Evolutionary conservation across 2,329 filamentous ascomycete genomes (phyloP), one percentile per base, ranked within the genome.

Genomic region (Arthrobotrys megalospora): DNA sequence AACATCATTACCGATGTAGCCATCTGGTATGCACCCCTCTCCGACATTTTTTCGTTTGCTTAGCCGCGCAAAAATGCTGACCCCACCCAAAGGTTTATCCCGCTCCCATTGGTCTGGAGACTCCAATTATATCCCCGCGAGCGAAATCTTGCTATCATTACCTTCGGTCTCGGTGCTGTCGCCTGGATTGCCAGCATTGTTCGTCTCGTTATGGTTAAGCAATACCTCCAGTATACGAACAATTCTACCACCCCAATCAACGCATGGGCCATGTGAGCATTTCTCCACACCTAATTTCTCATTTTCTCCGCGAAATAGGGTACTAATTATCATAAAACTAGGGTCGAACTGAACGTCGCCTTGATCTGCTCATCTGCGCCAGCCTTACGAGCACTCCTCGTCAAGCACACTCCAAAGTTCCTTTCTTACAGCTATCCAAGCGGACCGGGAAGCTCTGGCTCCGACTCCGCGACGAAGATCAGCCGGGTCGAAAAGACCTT

Each of bases 251-350:
- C 76, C 65, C 43, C 60, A 38, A 75, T 79, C 69, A 73, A 75
- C 64, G 70, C 76, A 47, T 75, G 70, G 76, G 70, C 76, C 58
- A 79, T 79, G 76, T 79, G 67, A 79, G 76, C 19, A 66, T 73
- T 79, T 75, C 64, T 19, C 47, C 55, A 62, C 50, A 64, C 60
- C 50, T 68, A 16, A 69, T 52, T 52, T 63, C 19, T 66, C 11
- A 16, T 34, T 38, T 28, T 53, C 34, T n/a, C 43, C 19, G 28
- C 55, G 14, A 34, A 70, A 70, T 19, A 24, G 21, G 38, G 24
- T 69, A 43, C 64, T 75, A 58, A 76, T 65, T 43, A 21, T 32
- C 28, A 48, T 48, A 14, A 45, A 28, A 60, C 34, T 43, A 79
- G 76, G 70, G 76, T 79, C 68, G 76, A 79, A 63, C 48, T 79